Conservation (phyloP, 2,329 filamentous ascomycete genomes). For the Cadophora malorum region DNA sequence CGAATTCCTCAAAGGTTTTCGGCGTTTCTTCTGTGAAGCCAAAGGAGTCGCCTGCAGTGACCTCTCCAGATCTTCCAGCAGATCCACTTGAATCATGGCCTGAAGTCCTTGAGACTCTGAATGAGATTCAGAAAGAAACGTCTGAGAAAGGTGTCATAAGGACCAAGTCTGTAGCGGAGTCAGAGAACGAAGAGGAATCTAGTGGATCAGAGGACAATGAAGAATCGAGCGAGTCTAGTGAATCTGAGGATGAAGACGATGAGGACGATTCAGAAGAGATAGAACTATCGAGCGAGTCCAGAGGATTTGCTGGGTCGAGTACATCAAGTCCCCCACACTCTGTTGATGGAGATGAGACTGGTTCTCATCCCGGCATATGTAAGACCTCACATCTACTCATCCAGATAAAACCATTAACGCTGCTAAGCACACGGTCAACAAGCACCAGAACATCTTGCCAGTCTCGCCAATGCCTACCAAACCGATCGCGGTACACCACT, state of each 20-base stretch:
- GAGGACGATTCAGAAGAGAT: slow-evolving; percentile 6
- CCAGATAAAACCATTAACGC: background rate
- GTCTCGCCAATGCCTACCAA: slow-evolving; percentile 35
- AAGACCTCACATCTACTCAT: background rate
- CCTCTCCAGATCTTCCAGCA: background rate
- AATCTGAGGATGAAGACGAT: slow-evolving; percentile 13
- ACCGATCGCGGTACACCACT: slow-evolving; percentile 31
- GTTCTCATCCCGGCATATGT: background rate
- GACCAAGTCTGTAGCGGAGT: background rate
- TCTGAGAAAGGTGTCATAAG: background rate
- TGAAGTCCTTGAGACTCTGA: slow-evolving; percentile 6
- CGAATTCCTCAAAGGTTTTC: slow-evolving; percentile 17
- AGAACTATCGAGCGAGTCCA: background rate
- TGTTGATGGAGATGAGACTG: background rate
- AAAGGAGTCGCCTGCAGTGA: no score
- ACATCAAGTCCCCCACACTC: background rate
- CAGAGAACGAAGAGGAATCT: background rate
- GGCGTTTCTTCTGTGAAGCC: background rate
- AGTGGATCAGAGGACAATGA: slow-evolving; percentile 17
- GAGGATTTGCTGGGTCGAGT: background rate
- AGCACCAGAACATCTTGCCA: slow-evolving; percentile 27
- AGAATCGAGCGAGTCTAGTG: slow-evolving; percentile 4
- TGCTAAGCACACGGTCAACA: slow-evolving; percentile 4
- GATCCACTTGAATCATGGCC: slow-evolving; percentile 17
- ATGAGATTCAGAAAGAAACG: slow-evolving; percentile 9